phyloP scores from a whole-genome alignment of 495 filamentous ascomycete species.

The Oidiodendron maius region DNA sequence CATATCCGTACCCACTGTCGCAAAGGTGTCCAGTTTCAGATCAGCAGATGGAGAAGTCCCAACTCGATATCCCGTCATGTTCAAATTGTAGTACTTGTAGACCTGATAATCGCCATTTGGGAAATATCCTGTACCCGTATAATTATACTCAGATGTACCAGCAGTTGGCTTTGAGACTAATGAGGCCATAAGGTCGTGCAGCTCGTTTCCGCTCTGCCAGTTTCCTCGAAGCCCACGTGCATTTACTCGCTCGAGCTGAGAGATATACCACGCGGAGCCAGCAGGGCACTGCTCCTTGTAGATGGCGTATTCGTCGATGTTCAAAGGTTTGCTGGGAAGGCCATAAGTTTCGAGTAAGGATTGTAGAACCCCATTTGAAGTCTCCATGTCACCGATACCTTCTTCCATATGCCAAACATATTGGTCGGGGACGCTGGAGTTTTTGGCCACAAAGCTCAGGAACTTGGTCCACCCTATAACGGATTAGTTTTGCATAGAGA shows the following conservation, averaged over 20 bases:
- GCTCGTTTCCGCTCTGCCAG: constrained; percentile 25
- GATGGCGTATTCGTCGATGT: constrained; percentile 38
- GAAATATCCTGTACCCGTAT: constrained; percentile 6
- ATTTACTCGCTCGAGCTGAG: constrained; percentile 31
- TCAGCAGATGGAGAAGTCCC: constrained; percentile 24
- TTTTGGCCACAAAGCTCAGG: constrained; percentile 20
- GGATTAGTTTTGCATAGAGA: too few relatives aligned
- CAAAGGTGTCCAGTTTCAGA: constrained; percentile 29
- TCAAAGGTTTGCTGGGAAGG: constrained; percentile 26
- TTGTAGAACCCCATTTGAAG: constrained; percentile 14
- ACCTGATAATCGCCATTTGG: constrained; percentile 30
- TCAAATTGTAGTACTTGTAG: constrained; percentile 36
- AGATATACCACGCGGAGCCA: constrained; percentile 32
- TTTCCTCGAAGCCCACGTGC: constrained; percentile 33
- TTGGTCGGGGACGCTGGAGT: constrained; percentile 31
- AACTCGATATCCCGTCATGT: constrained; percentile 33
- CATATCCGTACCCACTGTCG: constrained; percentile 12
- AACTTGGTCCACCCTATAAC: constrained; percentile 30
- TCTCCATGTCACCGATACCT: constrained; percentile 24
- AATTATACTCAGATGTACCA: constrained; percentile 15
- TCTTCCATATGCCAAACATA: constrained; percentile 30
- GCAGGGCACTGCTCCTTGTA: constrained; percentile 29
- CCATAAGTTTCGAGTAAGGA: constrained; percentile 21
- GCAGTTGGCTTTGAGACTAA: constrained; percentile 25
- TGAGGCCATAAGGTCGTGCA: constrained; percentile 33